These are phyloP conservation scores for Scutellaria barbata DNA, from an alignment of 257 asterid species.

Conservation along the genomic window DNA sequence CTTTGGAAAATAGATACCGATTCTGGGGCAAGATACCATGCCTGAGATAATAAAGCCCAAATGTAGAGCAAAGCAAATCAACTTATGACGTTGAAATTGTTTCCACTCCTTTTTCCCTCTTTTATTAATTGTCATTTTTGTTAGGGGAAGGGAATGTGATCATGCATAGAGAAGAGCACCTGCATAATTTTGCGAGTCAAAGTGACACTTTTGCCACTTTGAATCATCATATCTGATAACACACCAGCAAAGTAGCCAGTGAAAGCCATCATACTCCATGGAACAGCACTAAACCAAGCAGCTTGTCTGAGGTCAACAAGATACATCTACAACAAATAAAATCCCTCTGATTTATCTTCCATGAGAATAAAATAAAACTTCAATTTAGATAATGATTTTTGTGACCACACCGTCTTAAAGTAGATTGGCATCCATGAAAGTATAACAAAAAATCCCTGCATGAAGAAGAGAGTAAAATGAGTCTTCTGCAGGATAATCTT, in stretches of 20 bases:
- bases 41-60: slow-evolving; percentile 1
- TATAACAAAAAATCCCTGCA: slow-evolving; percentile 94
- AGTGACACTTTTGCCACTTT: slow-evolving; percentile 76
- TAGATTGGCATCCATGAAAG: slow-evolving; percentile 99
- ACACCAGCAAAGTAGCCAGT: slow-evolving; percentile 89
- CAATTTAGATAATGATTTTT: neutral
- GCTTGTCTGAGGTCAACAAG: slow-evolving; percentile 95
- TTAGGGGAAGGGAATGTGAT: neutral
- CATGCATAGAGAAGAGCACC: slow-evolving; percentile 47
- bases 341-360: slow-evolving; percentile 29
- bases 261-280: slow-evolving; percentile 97
- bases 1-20: neutral
- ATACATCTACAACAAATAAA: slow-evolving; percentile 62
- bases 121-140: neutral
- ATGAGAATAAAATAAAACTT: slow-evolving; percentile 9
- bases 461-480: slow-evolving; percentile 31
- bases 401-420: slow-evolving; percentile 72
- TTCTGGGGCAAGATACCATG: slow-evolving; percentile 19
- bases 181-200: slow-evolving; percentile 95
- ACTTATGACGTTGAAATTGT: slow-evolving; percentile 5
- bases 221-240: slow-evolving; percentile 83
- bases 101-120: neutral
- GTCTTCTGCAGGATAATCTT: slow-evolving; percentile 16
- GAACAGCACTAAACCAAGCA: slow-evolving; percentile 98
- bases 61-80: neutral